Base-by-base conservation (phyloP, 768 basidiomycete species). In the Russula sp. region DNA sequence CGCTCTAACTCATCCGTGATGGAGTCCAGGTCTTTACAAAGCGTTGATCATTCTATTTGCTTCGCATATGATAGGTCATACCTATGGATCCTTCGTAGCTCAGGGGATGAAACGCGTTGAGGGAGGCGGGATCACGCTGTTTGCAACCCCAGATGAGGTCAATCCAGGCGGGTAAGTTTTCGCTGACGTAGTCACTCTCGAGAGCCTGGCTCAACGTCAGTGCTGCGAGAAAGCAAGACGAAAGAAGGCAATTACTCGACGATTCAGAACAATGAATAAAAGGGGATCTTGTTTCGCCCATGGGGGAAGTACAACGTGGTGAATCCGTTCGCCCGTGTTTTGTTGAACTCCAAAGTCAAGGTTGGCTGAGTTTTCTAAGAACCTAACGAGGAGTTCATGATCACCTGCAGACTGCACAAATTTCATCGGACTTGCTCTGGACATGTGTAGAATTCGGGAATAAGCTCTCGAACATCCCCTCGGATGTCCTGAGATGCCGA, bases 1-100 rank as follows among this genome's bases (percentile, higher is more conserved):
- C 89, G 83, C 75, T 98, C 91, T 8, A 92, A 77, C 51, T 92
- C 87, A 71, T 97, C 89, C 6, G 83, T 82, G 59, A 98, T 96
- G 4, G 81, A 74, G 71, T 97, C 95, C 27, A 98, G 75, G 73
- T 97, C 94, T 90, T 56, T 48, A 11, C 54, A 53, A 22, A 13
- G 27, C 27, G 27, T 50, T 48, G 42, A 47, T 32, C 62, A 40
- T 37, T 45, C 20, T 6, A 48, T 10, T 44, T 48, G 6, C 2
- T 1, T 51, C 8, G 32, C 1, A 40, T 11, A 9, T 5, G 18
- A 35, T 7, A 32, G 42, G 27, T 8, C 77, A 20, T 62, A 85
- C 90, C 87, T 65, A 96, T 89, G 0, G 91, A 87, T 4, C 94
- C 93, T 68, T 94, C 93, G 69, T 97, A 97, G 16, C 92, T 95